Evolutionary conservation across 2,329 filamentous ascomycete genomes (phyloP).

Genomic region (Cytospora piceicola): DNA sequence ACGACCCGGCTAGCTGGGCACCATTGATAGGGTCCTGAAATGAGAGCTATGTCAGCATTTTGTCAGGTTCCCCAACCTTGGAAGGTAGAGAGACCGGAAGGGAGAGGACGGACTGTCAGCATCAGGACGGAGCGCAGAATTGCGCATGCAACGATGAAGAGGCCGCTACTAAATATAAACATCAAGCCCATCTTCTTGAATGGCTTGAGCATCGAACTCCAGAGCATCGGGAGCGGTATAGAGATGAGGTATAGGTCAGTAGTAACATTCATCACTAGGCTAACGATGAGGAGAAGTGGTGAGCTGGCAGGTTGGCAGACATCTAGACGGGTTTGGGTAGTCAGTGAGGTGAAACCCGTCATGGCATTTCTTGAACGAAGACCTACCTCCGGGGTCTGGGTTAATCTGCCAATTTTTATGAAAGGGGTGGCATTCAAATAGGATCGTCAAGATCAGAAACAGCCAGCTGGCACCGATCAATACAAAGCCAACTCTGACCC

Average conservation of each 20-base stretch:
- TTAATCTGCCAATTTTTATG: slow-evolving; percentile 58
- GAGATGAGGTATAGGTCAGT: slow-evolving; percentile 60
- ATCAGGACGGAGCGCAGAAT: slow-evolving; percentile 42
- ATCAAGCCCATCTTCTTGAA: slow-evolving; percentile 42
- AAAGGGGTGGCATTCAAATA: slow-evolving; percentile 53
- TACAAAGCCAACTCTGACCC: slow-evolving; percentile 51
- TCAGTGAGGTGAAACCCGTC: slow-evolving; percentile 23
- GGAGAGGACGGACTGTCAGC: slow-evolving; percentile 35
- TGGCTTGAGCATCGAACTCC: slow-evolving; percentile 39
- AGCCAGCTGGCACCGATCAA: slow-evolving; percentile 51
- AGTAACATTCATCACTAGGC: slow-evolving; percentile 52
- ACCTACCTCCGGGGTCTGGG: slow-evolving; percentile 49
- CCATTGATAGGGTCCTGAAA: slow-evolving; percentile 40
- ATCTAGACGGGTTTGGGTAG: slow-evolving; percentile 38
- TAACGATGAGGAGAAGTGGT: slow-evolving; percentile 51
- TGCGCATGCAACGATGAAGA: slow-evolving; percentile 43
- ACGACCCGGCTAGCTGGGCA: slow-evolving; percentile 40
- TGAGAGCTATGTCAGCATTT: background rate
- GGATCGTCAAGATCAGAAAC: slow-evolving; percentile 49
- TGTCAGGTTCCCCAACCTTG: slow-evolving; percentile 6
- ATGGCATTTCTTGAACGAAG: slow-evolving; percentile 48
- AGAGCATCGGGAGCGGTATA: slow-evolving; percentile 54
- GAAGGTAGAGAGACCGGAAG: background rate
- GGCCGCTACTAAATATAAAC: slow-evolving; percentile 41
- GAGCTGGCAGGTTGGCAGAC: slow-evolving; percentile 53